Evolutionary conservation across 139 green algal species (phyloP).

Genomic region (Coccomyxa sp.): DNA sequence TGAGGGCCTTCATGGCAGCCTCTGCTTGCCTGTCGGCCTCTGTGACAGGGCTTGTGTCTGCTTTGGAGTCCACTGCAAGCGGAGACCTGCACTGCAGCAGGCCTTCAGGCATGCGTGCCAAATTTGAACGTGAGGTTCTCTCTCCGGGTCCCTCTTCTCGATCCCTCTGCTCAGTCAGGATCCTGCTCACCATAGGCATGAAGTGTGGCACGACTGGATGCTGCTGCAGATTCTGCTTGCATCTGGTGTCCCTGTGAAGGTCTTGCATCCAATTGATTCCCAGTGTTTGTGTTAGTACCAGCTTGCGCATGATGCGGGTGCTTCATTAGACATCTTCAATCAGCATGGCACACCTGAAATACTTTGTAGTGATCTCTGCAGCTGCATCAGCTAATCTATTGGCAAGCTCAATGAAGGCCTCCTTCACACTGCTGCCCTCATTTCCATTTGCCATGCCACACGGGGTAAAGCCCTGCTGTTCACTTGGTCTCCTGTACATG

Average conservation of each 20-base stretch:
- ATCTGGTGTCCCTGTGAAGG: too few species aligned
- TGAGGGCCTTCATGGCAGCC: slow-evolving; percentile 62
- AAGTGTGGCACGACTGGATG: too few species aligned
- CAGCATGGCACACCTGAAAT: slow-evolving; percentile 57
- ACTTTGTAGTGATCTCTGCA: slow-evolving; percentile 53
- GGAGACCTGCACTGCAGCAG: slow-evolving; percentile 10
- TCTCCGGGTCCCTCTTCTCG: too few species aligned
- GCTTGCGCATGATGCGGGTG: too few species aligned
- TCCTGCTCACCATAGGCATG: too few species aligned
- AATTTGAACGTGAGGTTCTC: not conserved
- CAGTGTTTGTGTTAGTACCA: too few species aligned
- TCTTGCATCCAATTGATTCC: too few species aligned
- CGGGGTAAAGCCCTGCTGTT: too few species aligned
- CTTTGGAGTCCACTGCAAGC: slow-evolving; percentile 76
- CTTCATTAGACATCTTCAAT: not conserved
- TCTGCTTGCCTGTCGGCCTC: slow-evolving; percentile 78
- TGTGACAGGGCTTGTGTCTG: slow-evolving; percentile 74
- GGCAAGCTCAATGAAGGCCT: slow-evolving; percentile 32
- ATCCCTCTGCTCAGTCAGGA: too few species aligned
- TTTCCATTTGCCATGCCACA: not conserved
- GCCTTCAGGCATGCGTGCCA: not conserved
- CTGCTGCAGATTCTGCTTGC: too few species aligned
- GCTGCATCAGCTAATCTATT: slow-evolving; percentile 74
- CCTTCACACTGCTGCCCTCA: not conserved
- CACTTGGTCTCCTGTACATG: too few species aligned